Evolutionary conservation across 352 stramenopile genomes (phyloP).

Genomic region (Phytophthora kernoviae): DNA sequence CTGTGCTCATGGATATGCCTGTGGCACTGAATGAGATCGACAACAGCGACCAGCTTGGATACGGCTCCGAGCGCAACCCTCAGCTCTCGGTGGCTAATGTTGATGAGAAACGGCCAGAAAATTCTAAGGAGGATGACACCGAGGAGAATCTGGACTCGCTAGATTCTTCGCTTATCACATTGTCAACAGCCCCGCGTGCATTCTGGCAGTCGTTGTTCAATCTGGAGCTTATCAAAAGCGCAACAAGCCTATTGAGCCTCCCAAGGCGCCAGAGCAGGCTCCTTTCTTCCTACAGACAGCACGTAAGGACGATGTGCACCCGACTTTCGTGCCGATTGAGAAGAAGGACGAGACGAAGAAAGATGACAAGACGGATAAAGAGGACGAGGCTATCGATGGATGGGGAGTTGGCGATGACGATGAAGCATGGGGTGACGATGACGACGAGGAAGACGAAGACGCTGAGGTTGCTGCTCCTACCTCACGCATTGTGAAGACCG

Average conservation of each 20-base stretch:
- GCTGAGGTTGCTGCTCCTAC: slow-evolving; percentile 30
- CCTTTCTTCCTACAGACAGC: slow-evolving; percentile 96
- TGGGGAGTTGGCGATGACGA: slow-evolving; percentile 71
- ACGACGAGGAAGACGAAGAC: slow-evolving; percentile 33
- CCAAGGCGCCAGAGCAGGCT: slow-evolving; percentile 93
- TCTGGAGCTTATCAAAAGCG: slow-evolving; percentile 95
- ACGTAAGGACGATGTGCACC: slow-evolving; percentile 78
- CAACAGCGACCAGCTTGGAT: slow-evolving; percentile 64
- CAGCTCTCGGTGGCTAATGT: slow-evolving; percentile 37
- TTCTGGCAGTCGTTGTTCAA: slow-evolving; percentile 93
- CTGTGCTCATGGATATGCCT: slow-evolving; percentile 92
- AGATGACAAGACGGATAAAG: slow-evolving; percentile 25
- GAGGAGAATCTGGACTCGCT: slow-evolving; percentile 54
- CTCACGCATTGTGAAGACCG: slow-evolving; percentile 75
- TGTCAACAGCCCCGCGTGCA: slow-evolving; percentile 78
- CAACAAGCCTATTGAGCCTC: slow-evolving; percentile 95
- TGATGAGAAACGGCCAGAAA: slow-evolving; percentile 49
- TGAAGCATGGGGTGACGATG: slow-evolving; percentile 67
- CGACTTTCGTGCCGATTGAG: slow-evolving; percentile 69
- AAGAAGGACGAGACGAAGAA: slow-evolving; percentile 34
- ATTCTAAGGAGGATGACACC: slow-evolving; percentile 43
- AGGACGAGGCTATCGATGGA: slow-evolving; percentile 56
- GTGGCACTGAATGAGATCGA: slow-evolving; percentile 87
- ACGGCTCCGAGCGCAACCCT: slow-evolving; percentile 59
- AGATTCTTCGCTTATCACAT: slow-evolving; percentile 67